Percentiles rank a stretch among this genome's conserved stretches.
Evolutionary conservation across 2,329 filamentous ascomycete species (phyloP).

Genomic region (Colletotrichum sp.): DNA sequence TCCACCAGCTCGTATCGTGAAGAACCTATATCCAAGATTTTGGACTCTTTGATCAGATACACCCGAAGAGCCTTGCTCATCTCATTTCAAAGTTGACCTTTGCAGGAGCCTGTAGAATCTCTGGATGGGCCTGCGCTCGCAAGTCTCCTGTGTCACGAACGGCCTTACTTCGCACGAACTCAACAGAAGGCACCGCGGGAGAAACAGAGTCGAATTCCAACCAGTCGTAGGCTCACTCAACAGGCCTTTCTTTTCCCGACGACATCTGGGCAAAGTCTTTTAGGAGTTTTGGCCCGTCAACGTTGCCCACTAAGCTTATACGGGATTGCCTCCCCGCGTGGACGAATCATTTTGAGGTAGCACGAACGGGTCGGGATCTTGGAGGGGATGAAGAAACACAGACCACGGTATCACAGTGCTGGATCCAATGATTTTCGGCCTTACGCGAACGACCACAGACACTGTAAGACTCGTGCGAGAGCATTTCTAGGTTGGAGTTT

Average conservation of each 20-base stretch:
- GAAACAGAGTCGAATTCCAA: background rate
- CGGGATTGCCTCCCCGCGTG: background rate
- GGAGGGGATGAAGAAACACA: slow-evolving; percentile 4
- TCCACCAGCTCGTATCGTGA: background rate
- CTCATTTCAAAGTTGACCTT: background rate
- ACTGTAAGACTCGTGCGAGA: slow-evolving; percentile 3
- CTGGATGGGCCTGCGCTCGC: background rate
- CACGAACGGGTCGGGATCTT: background rate
- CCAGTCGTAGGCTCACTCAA: background rate
- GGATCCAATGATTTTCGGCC: slow-evolving; percentile 11
- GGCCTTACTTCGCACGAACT: slow-evolving; percentile 21
- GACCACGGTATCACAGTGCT: slow-evolving; percentile 2
- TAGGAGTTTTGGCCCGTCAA: background rate
- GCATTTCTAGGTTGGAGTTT: background rate
- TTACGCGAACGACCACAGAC: slow-evolving; percentile 19
- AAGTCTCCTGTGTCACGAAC: slow-evolving; percentile 1
- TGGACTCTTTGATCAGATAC: background rate
- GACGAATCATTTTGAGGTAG: background rate
- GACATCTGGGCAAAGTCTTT: background rate
- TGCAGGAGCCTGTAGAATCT: background rate
- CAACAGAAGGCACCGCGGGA: background rate
- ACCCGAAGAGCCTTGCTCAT: background rate
- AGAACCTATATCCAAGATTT: background rate
- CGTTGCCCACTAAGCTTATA: slow-evolving; percentile 9
- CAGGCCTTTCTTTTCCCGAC: background rate